Evolutionary conservation across 2,329 filamentous ascomycete species (phyloP).

Genomic region (Phoma sp.): DNA sequence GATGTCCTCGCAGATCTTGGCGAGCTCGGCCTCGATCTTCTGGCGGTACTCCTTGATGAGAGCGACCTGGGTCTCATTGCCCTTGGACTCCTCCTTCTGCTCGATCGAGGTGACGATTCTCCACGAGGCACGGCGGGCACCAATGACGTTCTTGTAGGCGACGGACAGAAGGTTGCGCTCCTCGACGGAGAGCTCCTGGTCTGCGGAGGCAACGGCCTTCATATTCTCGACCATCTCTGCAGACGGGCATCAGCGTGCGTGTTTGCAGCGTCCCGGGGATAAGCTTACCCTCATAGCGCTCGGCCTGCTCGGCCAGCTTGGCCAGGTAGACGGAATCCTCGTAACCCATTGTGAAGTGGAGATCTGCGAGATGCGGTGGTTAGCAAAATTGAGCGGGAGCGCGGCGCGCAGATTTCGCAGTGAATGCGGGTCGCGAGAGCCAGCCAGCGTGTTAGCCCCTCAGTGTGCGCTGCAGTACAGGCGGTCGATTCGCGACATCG

Average conservation of each 20-base stretch:
- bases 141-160: slow-evolving; percentile 99
- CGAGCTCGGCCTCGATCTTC: slow-evolving; percentile 97
- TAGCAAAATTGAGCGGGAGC: slow-evolving; percentile 29
- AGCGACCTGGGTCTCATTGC: slow-evolving; percentile 86
- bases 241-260: slow-evolving; percentile 25
- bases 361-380: slow-evolving; percentile 31
- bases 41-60: slow-evolving; percentile 98
- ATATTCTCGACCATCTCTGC: slow-evolving; percentile 99
- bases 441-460: slow-evolving; percentile 23
- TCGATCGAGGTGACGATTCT: slow-evolving; percentile 98
- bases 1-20: slow-evolving; percentile 97
- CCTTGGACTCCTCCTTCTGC: slow-evolving; percentile 99
- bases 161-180: slow-evolving; percentile 97
- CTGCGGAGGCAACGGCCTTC: slow-evolving; percentile 93
- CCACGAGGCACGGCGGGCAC: slow-evolving; percentile 95
- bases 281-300: slow-evolving; percentile 93
- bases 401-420: slow-evolving; percentile 21
- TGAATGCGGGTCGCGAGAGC: slow-evolving; percentile 18
- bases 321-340: slow-evolving; percentile 99
- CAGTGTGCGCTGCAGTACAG: slow-evolving; percentile 25
- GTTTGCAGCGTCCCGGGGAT: slow-evolving; percentile 5
- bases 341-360: slow-evolving; percentile 82
- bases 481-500: neutral
- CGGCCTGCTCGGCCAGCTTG: slow-evolving; percentile 99
- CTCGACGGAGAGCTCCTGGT: slow-evolving; percentile 74